Percentiles rank a stretch among this genome's conserved stretches.
Conservation (phyloP, 1,284 basidiomycete species). For the Pterulicium gracile region DNA sequence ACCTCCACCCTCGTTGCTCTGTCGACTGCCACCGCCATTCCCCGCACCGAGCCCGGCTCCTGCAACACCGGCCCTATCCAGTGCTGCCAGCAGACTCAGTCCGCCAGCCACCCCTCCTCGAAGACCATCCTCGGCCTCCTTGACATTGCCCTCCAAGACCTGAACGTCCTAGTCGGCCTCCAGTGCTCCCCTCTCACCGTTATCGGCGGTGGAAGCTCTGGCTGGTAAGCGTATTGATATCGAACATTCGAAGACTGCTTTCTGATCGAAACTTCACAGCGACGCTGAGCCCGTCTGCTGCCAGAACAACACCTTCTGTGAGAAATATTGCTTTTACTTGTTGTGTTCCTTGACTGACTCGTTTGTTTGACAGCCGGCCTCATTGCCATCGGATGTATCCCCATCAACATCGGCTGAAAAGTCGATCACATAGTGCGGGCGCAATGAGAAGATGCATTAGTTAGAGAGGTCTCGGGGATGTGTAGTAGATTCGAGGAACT, state of each 20-base stretch:
- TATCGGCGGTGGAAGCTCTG: background rate
- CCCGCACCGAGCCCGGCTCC: constrained; percentile 2
- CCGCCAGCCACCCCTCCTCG: background rate
- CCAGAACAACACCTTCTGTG: constrained; percentile 7
- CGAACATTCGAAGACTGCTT: no score
- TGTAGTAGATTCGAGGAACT: no score
- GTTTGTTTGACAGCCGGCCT: background rate
- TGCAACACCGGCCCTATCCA: constrained; percentile 12
- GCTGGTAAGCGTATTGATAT: background rate
- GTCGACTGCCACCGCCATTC: constrained; percentile 13
- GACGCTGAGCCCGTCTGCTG: constrained; percentile 7
- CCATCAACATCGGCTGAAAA: constrained; percentile 4
- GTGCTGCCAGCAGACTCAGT: constrained; percentile 10
- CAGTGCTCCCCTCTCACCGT: background rate
- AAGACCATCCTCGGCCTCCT: background rate
- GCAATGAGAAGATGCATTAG: no score
- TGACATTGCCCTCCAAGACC: background rate
- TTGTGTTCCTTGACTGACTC: background rate
- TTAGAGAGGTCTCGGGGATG: no score
- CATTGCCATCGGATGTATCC: constrained; percentile 1
- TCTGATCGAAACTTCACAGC: no score
- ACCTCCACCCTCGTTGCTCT: constrained; percentile 11
- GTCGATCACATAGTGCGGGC: no score
- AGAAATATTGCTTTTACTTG: constrained; percentile 1
- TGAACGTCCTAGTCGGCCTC: constrained; percentile 3